phyloP scores from a whole-genome alignment of 768 basidiomycete genomes.

The Fistulinella prunicolor region DNA sequence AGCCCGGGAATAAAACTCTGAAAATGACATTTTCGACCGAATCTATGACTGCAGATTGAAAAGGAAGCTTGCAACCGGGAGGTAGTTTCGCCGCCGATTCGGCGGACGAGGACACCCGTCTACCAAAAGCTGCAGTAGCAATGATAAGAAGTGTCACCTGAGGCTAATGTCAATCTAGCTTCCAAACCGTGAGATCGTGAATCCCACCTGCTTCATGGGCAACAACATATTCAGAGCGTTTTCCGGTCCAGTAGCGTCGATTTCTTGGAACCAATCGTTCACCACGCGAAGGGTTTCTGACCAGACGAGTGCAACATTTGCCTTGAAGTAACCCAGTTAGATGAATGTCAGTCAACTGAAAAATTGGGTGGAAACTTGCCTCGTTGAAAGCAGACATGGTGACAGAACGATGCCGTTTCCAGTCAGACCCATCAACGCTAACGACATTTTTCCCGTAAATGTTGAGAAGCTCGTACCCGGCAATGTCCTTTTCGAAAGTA shows the following conservation, averaged over 20 bases:
- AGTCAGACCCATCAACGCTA: conserved; percentile 41
- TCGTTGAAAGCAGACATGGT: conserved; percentile 52
- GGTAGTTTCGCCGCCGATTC: conserved; percentile 26
- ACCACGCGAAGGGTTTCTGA: conserved; percentile 39
- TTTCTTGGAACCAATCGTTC: conserved; percentile 41
- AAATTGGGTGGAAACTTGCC: conserved; percentile 20
- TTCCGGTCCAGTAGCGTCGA: conserved; percentile 27
- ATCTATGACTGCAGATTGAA: conserved; percentile 34
- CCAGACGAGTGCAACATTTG: conserved; percentile 50
- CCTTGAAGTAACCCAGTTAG: conserved; percentile 32
- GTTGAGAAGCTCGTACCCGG: conserved; percentile 40
- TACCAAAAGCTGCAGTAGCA: conserved; percentile 42
- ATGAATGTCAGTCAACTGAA: neutral
- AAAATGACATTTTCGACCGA: conserved; percentile 23
- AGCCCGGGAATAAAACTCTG: conserved; percentile 34
- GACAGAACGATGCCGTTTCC: conserved; percentile 45
- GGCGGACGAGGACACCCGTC: conserved; percentile 32
- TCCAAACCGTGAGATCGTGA: neutral
- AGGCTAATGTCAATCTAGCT: neutral
- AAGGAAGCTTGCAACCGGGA: conserved; percentile 33
- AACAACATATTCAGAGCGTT: conserved; percentile 17
- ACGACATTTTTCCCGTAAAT: conserved; percentile 48
- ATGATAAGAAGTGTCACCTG: conserved; percentile 40
- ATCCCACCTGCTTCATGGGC: conserved; percentile 15
- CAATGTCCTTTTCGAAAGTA: conserved; percentile 40